phyloP scores from a whole-genome alignment of 1,284 basidiomycete species.

The Trametes sp. region DNA sequence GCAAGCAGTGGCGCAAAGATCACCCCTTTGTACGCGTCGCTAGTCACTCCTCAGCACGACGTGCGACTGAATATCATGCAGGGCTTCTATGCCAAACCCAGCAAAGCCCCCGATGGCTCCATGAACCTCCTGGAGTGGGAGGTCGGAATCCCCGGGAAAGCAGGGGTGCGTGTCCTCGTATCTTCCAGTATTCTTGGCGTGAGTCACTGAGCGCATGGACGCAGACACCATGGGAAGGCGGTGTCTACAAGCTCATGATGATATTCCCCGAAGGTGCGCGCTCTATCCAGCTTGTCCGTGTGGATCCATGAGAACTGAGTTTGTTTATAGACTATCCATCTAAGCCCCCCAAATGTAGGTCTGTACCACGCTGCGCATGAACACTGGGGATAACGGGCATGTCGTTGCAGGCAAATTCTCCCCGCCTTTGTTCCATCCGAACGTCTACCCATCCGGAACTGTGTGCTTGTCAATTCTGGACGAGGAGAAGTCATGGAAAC shows the following conservation, averaged over 20 bases:
- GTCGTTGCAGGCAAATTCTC: constrained; percentile 88
- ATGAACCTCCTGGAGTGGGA: constrained; percentile 99
- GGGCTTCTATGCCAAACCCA: constrained; percentile 97
- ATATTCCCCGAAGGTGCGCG: constrained; percentile 89
- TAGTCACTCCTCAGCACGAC: constrained; percentile 10
- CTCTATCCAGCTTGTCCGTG: constrained; percentile 22
- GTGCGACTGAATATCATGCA: constrained; percentile 45
- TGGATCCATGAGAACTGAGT: constrained; percentile 24
- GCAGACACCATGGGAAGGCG: constrained; percentile 97
- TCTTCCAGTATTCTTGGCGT: constrained; percentile 30
- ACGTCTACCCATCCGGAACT: constrained; percentile 98
- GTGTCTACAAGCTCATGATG: constrained; percentile 94
- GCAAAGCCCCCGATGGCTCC: constrained; percentile 89
- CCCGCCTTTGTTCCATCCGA: constrained; percentile 97
- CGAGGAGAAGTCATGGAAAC: constrained; percentile 99
- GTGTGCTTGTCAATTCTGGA: constrained; percentile 98
- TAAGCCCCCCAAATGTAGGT: constrained; percentile 93
- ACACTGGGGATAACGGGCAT: constrained; percentile 18
- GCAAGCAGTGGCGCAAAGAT: constrained; percentile 99
- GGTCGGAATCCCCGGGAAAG: constrained; percentile 92
- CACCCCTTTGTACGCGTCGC: constrained; percentile 90
- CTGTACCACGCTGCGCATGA: constrained; percentile 14
- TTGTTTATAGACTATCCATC: constrained; percentile 83
- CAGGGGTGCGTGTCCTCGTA: constrained; percentile 62
- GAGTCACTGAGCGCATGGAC: constrained; percentile 36